Evolutionary conservation across 140 eudicot species (phyloP).

Genomic region (Senecio squalidus): DNA sequence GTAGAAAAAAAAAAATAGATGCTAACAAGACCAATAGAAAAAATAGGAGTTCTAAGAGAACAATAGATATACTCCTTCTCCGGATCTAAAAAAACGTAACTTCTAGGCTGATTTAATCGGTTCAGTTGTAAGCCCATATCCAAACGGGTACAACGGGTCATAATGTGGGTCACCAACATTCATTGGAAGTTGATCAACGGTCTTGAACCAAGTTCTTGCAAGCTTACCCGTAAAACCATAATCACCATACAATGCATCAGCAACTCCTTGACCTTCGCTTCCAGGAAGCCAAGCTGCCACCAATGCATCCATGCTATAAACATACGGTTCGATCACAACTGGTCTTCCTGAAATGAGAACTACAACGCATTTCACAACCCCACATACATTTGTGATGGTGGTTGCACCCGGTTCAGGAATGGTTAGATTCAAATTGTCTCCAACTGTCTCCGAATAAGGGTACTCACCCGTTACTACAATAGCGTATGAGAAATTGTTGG

Average conservation of each 20-base stretch:
- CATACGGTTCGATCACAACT: slow-evolving; percentile 55
- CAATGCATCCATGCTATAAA: slow-evolving; percentile 47
- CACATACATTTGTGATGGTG: slow-evolving; percentile 50
- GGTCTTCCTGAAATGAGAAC: slow-evolving; percentile 64
- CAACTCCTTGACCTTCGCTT: slow-evolving; percentile 65
- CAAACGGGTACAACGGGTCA: slow-evolving; percentile 70
- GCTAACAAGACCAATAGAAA: too few species aligned
- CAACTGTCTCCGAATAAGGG: slow-evolving; percentile 52
- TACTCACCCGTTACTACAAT: slow-evolving; percentile 67
- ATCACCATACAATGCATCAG: slow-evolving; percentile 70
- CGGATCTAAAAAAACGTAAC: too few species aligned
- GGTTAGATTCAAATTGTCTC: slow-evolving; percentile 57
- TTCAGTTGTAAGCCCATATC: slow-evolving; percentile 55
- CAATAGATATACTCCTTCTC: too few species aligned
- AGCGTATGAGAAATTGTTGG: slow-evolving; percentile 44
- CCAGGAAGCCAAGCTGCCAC: slow-evolving; percentile 92
- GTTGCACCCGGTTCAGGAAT: slow-evolving; percentile 48
- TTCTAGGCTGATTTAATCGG: slow-evolving; percentile 17
- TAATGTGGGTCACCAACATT: slow-evolving; percentile 58
- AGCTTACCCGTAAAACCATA: slow-evolving; percentile 63
- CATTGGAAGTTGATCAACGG: slow-evolving; percentile 72
- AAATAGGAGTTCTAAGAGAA: too few species aligned
- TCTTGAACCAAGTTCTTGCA: slow-evolving; percentile 71
- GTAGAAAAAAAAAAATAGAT: too few species aligned
- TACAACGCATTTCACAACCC: slow-evolving; percentile 52